A percentile compares a stretch with the other conserved stretches of the same genome.
These are phyloP conservation scores for Misopates orontium DNA, from an alignment of 257 asterid species.

Conservation along the genomic window DNA sequence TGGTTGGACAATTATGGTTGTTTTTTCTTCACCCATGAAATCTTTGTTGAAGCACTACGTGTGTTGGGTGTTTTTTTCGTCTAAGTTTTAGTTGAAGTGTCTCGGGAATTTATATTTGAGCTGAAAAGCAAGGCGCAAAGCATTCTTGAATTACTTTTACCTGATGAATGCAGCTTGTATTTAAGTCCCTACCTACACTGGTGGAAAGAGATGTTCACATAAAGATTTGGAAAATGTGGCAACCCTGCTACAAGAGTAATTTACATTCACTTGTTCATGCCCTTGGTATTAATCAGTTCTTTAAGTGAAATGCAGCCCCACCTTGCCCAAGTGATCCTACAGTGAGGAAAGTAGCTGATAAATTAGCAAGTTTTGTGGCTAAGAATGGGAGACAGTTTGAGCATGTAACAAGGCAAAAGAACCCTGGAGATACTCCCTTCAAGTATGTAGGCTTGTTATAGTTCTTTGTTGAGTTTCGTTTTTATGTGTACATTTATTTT, in stretches of 20 bases:
- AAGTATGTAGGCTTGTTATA: conserved; percentile 51
- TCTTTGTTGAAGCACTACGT: background rate
- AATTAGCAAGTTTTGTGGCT: conserved; percentile 94
- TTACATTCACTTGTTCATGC: conserved; percentile 79
- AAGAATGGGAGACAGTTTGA: conserved; percentile 95
- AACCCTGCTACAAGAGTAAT: conserved; percentile 82
- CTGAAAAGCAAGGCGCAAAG: conserved; percentile 41
- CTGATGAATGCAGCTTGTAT: conserved; percentile 85
- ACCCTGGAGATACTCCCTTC: conserved; percentile 96
- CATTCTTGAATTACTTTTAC: conserved; percentile 64
- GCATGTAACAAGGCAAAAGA: conserved; percentile 81
- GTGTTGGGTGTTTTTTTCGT: conserved; percentile 10
- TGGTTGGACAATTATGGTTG: conserved; percentile 13
- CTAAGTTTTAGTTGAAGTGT: conserved; percentile 24
- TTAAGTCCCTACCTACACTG: conserved; percentile 62
- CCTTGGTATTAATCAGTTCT: conserved; percentile 89
- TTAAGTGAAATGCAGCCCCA: conserved; percentile 98
- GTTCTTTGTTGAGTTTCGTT: background rate
- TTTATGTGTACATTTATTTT: background rate
- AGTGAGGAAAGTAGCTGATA: conserved; percentile 90
- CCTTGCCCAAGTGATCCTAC: conserved; percentile 90
- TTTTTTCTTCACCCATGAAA: background rate
- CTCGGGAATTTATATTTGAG: conserved; percentile 30
- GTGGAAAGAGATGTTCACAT: conserved; percentile 80
- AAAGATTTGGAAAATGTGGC: conserved; percentile 85